These are phyloP conservation scores for Ophiostoma montium DNA, from an alignment of 2,329 filamentous ascomycete species.

Conservation along the genomic window DNA sequence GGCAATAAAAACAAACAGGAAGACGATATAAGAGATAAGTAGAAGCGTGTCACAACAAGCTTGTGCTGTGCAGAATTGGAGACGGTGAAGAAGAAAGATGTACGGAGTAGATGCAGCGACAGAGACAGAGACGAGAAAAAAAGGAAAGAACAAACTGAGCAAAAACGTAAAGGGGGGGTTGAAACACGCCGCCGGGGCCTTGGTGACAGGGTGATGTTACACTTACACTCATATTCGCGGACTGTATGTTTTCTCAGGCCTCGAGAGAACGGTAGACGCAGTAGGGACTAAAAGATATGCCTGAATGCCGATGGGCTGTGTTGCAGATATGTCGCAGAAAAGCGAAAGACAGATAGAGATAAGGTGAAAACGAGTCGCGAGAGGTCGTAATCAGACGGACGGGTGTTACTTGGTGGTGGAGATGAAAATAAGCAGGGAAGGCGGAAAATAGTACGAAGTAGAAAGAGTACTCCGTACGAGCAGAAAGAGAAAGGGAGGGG, in stretches of 20 bases:
- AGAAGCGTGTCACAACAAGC: too few species aligned
- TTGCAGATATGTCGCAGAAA: constrained; percentile 7
- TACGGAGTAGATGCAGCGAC: neutral
- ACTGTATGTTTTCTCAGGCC: too few species aligned
- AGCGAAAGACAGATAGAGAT: neutral
- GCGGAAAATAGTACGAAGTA: too few species aligned
- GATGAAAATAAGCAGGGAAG: too few species aligned
- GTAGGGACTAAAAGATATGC: too few species aligned
- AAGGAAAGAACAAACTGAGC: neutral
- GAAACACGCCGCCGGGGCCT: constrained; percentile 1
- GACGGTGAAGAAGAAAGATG: neutral
- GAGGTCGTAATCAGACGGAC: neutral
- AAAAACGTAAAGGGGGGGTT: neutral
- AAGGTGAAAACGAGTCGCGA: neutral
- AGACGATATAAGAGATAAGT: too few species aligned
- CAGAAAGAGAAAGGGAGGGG: too few species aligned
- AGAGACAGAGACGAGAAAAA: neutral
- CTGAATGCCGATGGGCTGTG: neutral
- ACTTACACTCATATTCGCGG: constrained; percentile 11
- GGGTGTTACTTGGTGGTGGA: too few species aligned
- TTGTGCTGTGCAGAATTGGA: too few species aligned
- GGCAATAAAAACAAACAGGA: too few species aligned
- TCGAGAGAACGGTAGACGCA: too few species aligned
- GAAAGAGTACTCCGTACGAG: too few species aligned
- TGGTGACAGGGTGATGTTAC: constrained; percentile 4